Evolutionary conservation across 73 alveolate genomes (phyloP).

Genomic region (Tetrahymena malaccensis): DNA sequence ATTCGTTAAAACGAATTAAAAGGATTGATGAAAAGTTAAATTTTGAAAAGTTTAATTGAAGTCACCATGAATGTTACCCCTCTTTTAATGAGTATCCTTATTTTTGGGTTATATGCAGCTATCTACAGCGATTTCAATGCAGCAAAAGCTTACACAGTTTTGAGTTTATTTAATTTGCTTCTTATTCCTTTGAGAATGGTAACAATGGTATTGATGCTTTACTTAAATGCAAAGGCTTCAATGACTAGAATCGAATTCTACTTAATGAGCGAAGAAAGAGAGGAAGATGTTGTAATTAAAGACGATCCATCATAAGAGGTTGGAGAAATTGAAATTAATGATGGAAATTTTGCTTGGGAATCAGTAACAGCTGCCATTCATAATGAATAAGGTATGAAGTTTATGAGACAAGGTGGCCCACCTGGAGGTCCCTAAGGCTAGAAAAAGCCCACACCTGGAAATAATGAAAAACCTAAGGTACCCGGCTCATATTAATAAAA

Average conservation of each 20-base stretch:
- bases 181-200: conserved; percentile 63
- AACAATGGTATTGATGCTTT: conserved; percentile 60
- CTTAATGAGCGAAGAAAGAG: background rate
- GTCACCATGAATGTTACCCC: conserved; percentile 57
- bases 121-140: conserved; percentile 58
- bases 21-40: conserved; percentile 31
- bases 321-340: background rate
- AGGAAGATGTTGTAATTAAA: background rate
- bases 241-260: conserved; percentile 48
- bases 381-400: background rate
- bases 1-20: conserved; percentile 56
- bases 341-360: background rate
- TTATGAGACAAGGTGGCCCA: background rate
- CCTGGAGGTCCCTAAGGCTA: background rate
- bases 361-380: background rate
- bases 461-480: background rate
- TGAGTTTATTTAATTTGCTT: conserved; percentile 54
- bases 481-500: background rate
- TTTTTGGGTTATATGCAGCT: conserved; percentile 45
- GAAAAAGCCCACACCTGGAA: background rate
- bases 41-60: conserved; percentile 35
- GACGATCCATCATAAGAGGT: background rate
- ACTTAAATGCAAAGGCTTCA: conserved; percentile 54
- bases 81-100: conserved; percentile 38
- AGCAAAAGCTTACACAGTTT: conserved; percentile 53